Conservation (phyloP, 768 basidiomycete species). For the Suillus brevipes region DNA sequence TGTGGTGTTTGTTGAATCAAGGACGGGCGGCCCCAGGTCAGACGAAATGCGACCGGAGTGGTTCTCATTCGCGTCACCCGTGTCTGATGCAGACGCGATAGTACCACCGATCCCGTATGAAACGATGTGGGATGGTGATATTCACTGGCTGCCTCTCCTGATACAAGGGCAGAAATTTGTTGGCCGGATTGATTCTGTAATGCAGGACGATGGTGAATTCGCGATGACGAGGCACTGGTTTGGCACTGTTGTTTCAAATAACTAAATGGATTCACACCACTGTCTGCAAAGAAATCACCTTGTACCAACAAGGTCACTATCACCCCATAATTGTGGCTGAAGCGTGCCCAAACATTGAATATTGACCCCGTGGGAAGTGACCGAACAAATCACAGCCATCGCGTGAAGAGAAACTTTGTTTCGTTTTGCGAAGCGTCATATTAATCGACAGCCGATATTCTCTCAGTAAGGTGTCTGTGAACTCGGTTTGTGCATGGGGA, state of each 20-base stretch:
- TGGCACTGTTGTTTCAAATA: conserved; percentile 47
- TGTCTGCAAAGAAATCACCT: conserved; percentile 1
- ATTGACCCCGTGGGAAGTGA: no score
- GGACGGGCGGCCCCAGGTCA: conserved; percentile 49
- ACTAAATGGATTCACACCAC: background rate
- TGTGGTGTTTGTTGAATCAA: background rate
- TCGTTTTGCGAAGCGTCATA: no score
- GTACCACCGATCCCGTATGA: conserved; percentile 56
- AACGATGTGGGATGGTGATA: conserved; percentile 62
- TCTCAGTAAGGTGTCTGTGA: no score
- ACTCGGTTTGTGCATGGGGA: no score
- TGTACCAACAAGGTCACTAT: no score
- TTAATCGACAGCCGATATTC: no score
- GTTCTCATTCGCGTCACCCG: conserved; percentile 45
- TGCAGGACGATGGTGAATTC: conserved; percentile 79
- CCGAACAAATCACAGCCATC: no score
- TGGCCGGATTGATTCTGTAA: conserved; percentile 58
- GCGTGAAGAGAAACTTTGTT: no score
- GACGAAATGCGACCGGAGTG: conserved; percentile 89
- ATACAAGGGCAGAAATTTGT: conserved; percentile 41
- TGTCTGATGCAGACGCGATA: background rate
- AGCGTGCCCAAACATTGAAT: no score
- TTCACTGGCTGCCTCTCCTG: conserved; percentile 68
- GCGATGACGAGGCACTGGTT: conserved; percentile 75
- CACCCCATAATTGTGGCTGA: no score